Base-by-base conservation (phyloP, 1,139 yeast species). In the Pichia sp. region DNA sequence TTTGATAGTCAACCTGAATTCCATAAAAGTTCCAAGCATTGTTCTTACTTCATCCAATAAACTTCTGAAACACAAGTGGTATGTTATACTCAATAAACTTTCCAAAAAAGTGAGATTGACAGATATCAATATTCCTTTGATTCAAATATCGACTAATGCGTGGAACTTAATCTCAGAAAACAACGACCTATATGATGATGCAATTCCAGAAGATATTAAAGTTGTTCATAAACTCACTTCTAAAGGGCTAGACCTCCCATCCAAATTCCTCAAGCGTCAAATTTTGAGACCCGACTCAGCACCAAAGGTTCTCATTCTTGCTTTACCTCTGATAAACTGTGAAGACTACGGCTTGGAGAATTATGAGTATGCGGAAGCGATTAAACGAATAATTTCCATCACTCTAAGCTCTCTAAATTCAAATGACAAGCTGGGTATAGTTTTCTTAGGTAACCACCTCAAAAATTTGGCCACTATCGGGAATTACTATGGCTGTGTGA, bases 401-500 rank as follows among this genome's bases (percentile, higher is more conserved):
- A 49, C 64, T 8, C 45, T 69, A 28, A 36, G 48, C 1, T 44
- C 49, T 0, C 49, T 77, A 33, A 55, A 67, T 26, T 53, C 60
- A 0, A 49, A 53, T n/a, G 85, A 77, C 51, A 63, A 61, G 32
- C 50, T 78, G 10, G 83, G 82, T 0, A 45, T 78, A 19, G 69
- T 78, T 0, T 61, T 75, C 27, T 55, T 73, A 15, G 82, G 82
- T 1, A 60, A 66, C 36, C 67, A 71, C 47, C 40, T 45, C 1
- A 59, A 65, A 15, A 57, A 64, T 6, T 51, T 58, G 20, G 16
- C 34, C 13, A 18, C n/a, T 3, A 52, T 58, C 27, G 78, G 79
- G 0, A 64, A 74, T 10, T 77, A 71, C 49, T 62, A 74, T 37
- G 83, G 84, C 0, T 70, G 76, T 49, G 64, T 67, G 3, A 56